Base-by-base conservation (phyloP, 495 filamentous ascomycete genomes). In the Chaetomium cochliodes region DNA sequence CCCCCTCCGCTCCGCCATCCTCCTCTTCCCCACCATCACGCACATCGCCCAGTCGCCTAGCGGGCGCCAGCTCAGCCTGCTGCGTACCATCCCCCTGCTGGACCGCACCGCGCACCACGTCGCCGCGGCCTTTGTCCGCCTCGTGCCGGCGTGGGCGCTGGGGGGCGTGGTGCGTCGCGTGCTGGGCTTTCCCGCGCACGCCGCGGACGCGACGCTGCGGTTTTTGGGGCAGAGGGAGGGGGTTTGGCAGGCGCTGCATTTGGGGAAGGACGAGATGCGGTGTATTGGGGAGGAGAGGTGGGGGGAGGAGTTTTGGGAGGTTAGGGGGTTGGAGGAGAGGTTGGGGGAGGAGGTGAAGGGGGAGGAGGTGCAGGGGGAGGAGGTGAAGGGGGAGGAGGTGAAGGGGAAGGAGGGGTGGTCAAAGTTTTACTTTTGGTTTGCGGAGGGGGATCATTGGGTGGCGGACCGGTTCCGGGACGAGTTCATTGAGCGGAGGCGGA, bases 401-500 rank as follows among this genome's bases (percentile, higher is more conserved):
- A n/a, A n/a, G n/a, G 18, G 0, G 41, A 39, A 23, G 42, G 16
- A 25, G 16, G 26, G 18, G 52, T 6, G 30, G 28, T 28, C 12
- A 65, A 75, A 84, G 58, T 78, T 96, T 58, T 85, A 87, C 51
- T 92, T 96, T 73, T 92, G 90, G 64, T 97, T 93, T 77, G 92
- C 85, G 2, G 70, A 85, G 42, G 69, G 81, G 67, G 93, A 97
- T 68, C 83, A 89, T 69, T 97, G 93, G 93, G 91, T 97, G 26
- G 89, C 89, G 1, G 79, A 90, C 60, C 76, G 83, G 73, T 88
- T 88, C 46, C 78, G 93, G 41, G 90, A 96, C 70, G 85, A 83
- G 57, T 84, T 97, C 60, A 88, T 96, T 66, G 79, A 76, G 26
- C 52, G 80, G 4, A 72, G 88, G 58, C 72, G 67, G 58, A 68